Conservation (phyloP, 2,329 filamentous ascomycete species). For the Helotiales sp. region DNA sequence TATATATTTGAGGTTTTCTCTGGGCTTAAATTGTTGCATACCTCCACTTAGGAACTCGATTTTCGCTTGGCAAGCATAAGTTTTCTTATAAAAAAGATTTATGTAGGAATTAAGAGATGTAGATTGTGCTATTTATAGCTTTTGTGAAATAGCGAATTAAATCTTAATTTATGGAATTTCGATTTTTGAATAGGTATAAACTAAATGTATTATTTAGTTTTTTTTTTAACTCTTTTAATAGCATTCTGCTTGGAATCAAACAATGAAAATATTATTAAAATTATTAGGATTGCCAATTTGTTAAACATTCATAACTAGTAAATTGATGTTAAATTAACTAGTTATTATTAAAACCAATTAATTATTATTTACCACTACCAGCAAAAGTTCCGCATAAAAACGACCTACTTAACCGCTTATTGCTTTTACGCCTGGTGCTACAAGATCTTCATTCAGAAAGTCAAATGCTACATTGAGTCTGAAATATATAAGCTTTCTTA, state of each 20-base stretch:
- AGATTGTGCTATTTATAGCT: constrained; percentile 19
- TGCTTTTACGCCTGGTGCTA: constrained; percentile 28
- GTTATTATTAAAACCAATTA: constrained; percentile 1
- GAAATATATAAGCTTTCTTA: constrained; percentile 20
- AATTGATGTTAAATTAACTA: constrained; percentile 19
- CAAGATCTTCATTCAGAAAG: constrained; percentile 19
- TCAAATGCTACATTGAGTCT: constrained; percentile 8
- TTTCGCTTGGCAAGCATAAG: neutral
- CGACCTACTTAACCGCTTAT: constrained; percentile 12
- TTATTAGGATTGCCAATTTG: constrained; percentile 15
- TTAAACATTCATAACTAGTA: constrained; percentile 9
- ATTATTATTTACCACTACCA: constrained; percentile 18
- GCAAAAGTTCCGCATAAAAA: neutral
- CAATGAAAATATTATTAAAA: constrained; percentile 11
- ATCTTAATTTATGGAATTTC: constrained; percentile 16
- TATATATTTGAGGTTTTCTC: neutral
- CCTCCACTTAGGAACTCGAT: neutral
- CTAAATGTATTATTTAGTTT: constrained; percentile 4
- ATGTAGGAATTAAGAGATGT: constrained; percentile 18
- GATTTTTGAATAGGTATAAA: constrained; percentile 23
- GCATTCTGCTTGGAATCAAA: constrained; percentile 16
- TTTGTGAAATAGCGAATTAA: neutral
- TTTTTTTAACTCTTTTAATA: constrained; percentile 13
- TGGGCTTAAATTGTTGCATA: neutral
- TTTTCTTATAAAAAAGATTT: neutral